Percentiles rank a stretch among this genome's conserved stretches.
These are phyloP conservation scores for Ogataea methanolica DNA, from an alignment of 805 yeast species.

Conservation along the genomic window DNA sequence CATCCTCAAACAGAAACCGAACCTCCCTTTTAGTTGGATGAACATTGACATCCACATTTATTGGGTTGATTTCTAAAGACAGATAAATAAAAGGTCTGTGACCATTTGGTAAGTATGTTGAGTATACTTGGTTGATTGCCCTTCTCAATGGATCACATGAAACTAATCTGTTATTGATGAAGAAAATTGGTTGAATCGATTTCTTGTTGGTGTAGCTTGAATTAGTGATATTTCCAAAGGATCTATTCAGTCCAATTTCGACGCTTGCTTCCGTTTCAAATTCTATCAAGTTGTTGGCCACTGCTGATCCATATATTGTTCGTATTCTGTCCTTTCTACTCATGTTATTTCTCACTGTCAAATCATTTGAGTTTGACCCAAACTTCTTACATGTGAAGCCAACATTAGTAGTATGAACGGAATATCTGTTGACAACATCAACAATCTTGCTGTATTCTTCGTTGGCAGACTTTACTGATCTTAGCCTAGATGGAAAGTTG, in stretches of 20 bases:
- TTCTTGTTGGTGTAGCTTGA: slow-evolving; percentile 70
- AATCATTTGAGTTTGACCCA: slow-evolving; percentile 67
- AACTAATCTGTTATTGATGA: slow-evolving; percentile 82
- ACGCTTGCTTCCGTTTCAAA: slow-evolving; percentile 33
- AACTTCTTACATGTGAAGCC: slow-evolving; percentile 77
- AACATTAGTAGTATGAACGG: slow-evolving; percentile 64
- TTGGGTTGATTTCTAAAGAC: slow-evolving; percentile 60
- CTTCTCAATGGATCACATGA: slow-evolving; percentile 74
- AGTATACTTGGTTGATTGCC: slow-evolving; percentile 59
- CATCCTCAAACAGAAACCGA: slow-evolving; percentile 78
- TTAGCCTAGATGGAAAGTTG: slow-evolving; percentile 75
- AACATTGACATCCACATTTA: slow-evolving; percentile 82
- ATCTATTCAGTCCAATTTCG: slow-evolving; percentile 45
- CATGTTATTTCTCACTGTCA: slow-evolving; percentile 51
- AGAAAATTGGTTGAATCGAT: slow-evolving; percentile 63
- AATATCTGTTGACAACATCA: slow-evolving; percentile 80
- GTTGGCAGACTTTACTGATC: slow-evolving; percentile 56
- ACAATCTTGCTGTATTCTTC: slow-evolving; percentile 77
- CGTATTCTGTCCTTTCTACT: slow-evolving; percentile 66
- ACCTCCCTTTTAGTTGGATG: slow-evolving; percentile 97
- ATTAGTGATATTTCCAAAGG: slow-evolving; percentile 61
- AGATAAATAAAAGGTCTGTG: slow-evolving; percentile 73
- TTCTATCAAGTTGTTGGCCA: slow-evolving; percentile 61
- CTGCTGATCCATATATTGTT: slow-evolving; percentile 60
- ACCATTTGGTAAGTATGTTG: slow-evolving; percentile 73